Conservation (phyloP, 768 basidiomycete species). For the Pulveroboletus ravenelii region DNA sequence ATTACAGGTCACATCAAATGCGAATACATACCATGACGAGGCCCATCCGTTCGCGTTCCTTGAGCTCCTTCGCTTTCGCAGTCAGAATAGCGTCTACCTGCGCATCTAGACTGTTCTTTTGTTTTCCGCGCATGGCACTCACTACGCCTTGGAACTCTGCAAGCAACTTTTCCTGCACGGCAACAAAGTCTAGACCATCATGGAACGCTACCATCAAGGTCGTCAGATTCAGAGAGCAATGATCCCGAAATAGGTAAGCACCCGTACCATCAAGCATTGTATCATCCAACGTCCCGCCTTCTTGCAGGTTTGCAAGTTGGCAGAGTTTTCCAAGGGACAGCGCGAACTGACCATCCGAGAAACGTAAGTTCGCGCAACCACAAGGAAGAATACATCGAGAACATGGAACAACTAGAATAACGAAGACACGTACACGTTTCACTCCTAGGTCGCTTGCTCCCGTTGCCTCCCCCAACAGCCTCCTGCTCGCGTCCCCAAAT, state of each 20-base stretch:
- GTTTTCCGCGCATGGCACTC: slow-evolving; percentile 45
- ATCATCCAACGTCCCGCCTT: slow-evolving; percentile 43
- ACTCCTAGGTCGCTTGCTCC: slow-evolving; percentile 54
- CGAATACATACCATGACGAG: slow-evolving; percentile 36
- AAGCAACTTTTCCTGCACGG: slow-evolving; percentile 69
- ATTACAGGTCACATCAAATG: not conserved
- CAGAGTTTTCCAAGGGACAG: slow-evolving; percentile 88
- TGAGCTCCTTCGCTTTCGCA: slow-evolving; percentile 43
- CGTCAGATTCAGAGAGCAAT: slow-evolving; percentile 1
- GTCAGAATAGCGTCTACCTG: slow-evolving; percentile 63
- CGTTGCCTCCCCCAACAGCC: slow-evolving; percentile 60
- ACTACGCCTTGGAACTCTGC: slow-evolving; percentile 55
- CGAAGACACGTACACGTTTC: slow-evolving; percentile 61
- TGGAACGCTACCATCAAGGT: slow-evolving; percentile 61
- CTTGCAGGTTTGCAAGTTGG: slow-evolving; percentile 60
- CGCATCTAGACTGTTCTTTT: slow-evolving; percentile 57
- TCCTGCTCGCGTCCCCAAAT: slow-evolving; percentile 59
- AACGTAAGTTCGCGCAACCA: slow-evolving; percentile 4
- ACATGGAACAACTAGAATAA: not conserved
- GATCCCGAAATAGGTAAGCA: not conserved
- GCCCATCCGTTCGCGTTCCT: slow-evolving; percentile 42
- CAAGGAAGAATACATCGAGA: not conserved
- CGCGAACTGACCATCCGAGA: slow-evolving; percentile 56
- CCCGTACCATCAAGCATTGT: slow-evolving; percentile 50
- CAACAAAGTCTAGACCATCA: slow-evolving; percentile 81